Percentiles rank a stretch among this genome's conserved stretches.
These are phyloP conservation scores for Ceratocystis alfenasii DNA, from an alignment of 2,329 filamentous ascomycete genomes.

Conservation along the genomic window DNA sequence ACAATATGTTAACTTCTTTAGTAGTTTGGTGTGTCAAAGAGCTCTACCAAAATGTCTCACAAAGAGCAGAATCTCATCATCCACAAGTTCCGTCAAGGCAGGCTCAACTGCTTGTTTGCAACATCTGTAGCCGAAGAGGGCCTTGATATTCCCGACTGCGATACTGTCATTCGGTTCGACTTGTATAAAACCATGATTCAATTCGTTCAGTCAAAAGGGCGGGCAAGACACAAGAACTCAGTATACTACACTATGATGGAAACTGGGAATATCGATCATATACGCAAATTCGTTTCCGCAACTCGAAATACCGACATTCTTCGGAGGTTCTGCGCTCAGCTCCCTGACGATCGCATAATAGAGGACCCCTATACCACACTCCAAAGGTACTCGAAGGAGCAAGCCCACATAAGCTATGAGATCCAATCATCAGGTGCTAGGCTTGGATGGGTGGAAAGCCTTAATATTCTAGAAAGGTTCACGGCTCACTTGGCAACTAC, in stretches of 20 bases:
- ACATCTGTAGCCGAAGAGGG: constrained; percentile 58
- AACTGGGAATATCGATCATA: constrained; percentile 50
- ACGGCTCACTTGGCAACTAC: constrained; percentile 46
- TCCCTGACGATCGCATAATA: constrained; percentile 56
- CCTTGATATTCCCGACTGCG: constrained; percentile 56
- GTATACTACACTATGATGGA: constrained; percentile 80
- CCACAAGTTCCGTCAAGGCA: constrained; percentile 48
- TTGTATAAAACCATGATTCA: constrained; percentile 83
- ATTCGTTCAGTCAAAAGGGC: constrained; percentile 84
- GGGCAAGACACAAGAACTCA: constrained; percentile 67
- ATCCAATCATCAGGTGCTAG: constrained; percentile 60
- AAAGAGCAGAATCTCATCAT: constrained; percentile 64
- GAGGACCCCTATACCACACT: constrained; percentile 1
- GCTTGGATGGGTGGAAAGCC: constrained; percentile 63
- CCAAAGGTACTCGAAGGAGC: not conserved
- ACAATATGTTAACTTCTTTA: constrained; percentile 29
- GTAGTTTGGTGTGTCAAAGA: constrained; percentile 16
- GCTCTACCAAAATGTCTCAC: constrained; percentile 46
- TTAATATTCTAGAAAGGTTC: constrained; percentile 61
- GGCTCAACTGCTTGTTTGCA: constrained; percentile 52
- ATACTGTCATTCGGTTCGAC: constrained; percentile 64
- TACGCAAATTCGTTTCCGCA: constrained; percentile 45
- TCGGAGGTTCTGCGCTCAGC: constrained; percentile 59
- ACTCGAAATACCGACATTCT: constrained; percentile 51
- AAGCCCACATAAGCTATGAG: constrained; percentile 41